Conservation (phyloP, 106 monocot species). For the Dendrobium huoshanense region DNA sequence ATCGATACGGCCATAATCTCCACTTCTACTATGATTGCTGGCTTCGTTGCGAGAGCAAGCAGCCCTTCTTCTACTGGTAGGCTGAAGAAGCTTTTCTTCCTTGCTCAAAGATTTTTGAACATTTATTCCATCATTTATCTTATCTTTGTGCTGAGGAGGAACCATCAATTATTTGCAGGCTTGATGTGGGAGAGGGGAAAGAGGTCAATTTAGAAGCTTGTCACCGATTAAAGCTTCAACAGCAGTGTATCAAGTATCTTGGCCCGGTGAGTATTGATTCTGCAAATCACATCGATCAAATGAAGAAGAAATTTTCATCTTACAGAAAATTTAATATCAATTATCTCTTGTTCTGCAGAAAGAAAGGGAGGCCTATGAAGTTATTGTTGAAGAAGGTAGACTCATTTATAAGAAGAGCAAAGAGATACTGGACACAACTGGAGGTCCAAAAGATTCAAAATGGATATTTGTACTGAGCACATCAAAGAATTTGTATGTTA, state of each 20-base stretch:
- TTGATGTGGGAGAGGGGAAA: constrained; percentile 94
- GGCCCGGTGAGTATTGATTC: constrained; percentile 50
- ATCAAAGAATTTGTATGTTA: constrained; percentile 11
- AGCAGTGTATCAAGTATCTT: constrained; percentile 94
- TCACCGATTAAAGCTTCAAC: constrained; percentile 67
- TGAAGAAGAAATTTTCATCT: background rate
- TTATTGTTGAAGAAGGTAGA: constrained; percentile 19
- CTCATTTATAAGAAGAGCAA: constrained; percentile 15
- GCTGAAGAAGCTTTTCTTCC: background rate
- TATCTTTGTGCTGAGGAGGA: constrained; percentile 5
- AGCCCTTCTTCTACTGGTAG: constrained; percentile 99
- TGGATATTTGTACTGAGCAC: constrained; percentile 30
- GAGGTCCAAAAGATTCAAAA: constrained; percentile 11
- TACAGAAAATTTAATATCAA: background rate
- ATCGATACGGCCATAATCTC: constrained; percentile 98
- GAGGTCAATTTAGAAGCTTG: constrained; percentile 69
- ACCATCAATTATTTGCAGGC: constrained; percentile 25
- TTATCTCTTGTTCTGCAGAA: constrained; percentile 37
- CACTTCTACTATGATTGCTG: constrained; percentile 84
- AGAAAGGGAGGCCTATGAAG: constrained; percentile 53
- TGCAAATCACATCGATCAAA: background rate
- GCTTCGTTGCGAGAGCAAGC: constrained; percentile 78
- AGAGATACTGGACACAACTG: constrained; percentile 3
- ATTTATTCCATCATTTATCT: background rate
- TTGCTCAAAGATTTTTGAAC: too few relatives aligned